Base-by-base conservation (phyloP, 148 eudicot species). In the Fagopyrum tataricum region DNA sequence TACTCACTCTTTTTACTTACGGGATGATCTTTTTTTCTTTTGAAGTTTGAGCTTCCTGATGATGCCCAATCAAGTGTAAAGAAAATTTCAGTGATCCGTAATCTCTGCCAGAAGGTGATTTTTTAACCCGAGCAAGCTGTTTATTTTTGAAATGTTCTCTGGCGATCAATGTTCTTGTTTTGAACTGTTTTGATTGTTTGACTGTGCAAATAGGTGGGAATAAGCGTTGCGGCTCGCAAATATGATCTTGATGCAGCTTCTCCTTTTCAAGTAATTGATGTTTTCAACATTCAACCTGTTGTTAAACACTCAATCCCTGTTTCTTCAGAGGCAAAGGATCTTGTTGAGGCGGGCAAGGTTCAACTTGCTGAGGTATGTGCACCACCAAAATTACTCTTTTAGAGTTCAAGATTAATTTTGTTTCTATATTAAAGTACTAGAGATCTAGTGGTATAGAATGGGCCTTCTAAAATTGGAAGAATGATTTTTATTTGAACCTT, bases 301-400 rank as follows among this genome's bases (percentile, higher is more conserved):
- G 91, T 95, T 47, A 95, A 95, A 86, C 94, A 95, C 79, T 89
- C 97, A 2, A 89, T 95, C 73, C 99, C 97, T 42, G 78, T 92
- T 23, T 90, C 94, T 80, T 85, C 93, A 40, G 99, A 92, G 75
- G 97, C 99, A 37, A 92, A 89, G 88, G 94, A 90, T 85, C 96
- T 95, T 73, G 86, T 95, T 76, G 99, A 92, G 79, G 87, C 96
- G 0, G 99, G 99, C 40, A 95, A 95, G 81, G 79, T 87, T 78
- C 94, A 92, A 81, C 76, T 95, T 80, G 94, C 94, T 20, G 99
- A 95, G 96, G 99, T 95, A 79, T 76, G 84, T 18, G 49, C 40
- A 59, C 18, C 18, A 10, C 69, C 40, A 31, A 15, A 64, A 13
- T 64, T 15, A 31, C 43, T 64, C 21, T 20, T 39, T 3, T 31